Conservation (phyloP, 2,329 filamentous ascomycete species). For the Elsinoe ampelina region DNA sequence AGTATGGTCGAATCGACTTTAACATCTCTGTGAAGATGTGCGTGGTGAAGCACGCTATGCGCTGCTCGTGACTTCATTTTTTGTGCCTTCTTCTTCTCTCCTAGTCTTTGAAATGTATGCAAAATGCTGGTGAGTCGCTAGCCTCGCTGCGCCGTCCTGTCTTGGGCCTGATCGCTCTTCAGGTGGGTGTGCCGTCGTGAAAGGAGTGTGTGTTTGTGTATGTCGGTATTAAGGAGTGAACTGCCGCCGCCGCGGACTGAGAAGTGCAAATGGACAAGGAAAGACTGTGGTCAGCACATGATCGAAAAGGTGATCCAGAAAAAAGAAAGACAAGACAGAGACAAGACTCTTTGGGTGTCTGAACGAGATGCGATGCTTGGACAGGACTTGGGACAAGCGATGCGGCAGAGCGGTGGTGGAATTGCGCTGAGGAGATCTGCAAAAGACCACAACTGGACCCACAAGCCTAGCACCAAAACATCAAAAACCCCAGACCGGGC, state of each 20-base stretch:
- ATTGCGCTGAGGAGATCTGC: constrained; percentile 10
- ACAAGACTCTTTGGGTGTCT: constrained; percentile 5
- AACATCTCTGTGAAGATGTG: constrained; percentile 6
- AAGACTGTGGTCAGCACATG: constrained; percentile 12
- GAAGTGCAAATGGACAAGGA: not conserved
- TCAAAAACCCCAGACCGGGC: not conserved
- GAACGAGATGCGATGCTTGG: not conserved
- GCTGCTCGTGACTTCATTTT: constrained; percentile 3
- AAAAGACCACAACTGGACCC: not conserved
- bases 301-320: not conserved
- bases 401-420: not conserved
- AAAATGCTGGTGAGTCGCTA: not conserved
- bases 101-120: not conserved
- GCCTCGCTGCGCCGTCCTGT: not conserved
- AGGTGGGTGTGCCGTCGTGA: not conserved
- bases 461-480: constrained; percentile 7
- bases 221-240: constrained; percentile 9
- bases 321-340: constrained; percentile 4
- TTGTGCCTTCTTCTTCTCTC: not conserved
- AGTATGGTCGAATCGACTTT: not conserved
- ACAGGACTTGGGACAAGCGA: not conserved
- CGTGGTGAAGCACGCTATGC: constrained; percentile 11
- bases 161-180: not conserved
- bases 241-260: not conserved
- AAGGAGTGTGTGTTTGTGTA: constrained; percentile 8